Base-by-base conservation (phyloP, 306 rosid species). In the Quercus engelmannii region DNA sequence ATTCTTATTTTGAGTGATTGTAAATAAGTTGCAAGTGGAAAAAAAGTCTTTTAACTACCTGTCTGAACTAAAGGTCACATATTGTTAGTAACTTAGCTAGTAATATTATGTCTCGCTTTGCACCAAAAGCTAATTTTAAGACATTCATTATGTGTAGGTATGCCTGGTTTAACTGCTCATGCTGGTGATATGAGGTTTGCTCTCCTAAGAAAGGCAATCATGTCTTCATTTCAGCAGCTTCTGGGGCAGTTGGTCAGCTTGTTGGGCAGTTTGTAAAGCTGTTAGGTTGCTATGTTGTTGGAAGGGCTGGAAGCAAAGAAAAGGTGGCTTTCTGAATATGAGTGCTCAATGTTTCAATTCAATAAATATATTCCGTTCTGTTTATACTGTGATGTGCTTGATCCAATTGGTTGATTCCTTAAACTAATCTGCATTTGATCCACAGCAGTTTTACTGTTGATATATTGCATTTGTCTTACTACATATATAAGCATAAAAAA, bases 201-300 rank as follows among this genome's bases (percentile, higher is more conserved):
- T 81, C 79, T 9, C 83, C 88, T 1, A 81, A 81, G 79, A 75
- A 70, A 69, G 88, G 88, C 63, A 83, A 85, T 73, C 20, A 70
- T 0, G 85, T 85, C 43, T 85, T 28, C 11, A 55, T 85, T 30
- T 85, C 85, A 6, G 83, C 88, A 30, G 83, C 83, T 43, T 78
- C 83, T 21, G 85, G 85, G 31, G 88, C 88, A 12, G 88, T 85
- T 69, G 85, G 88, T 54, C 85, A 85, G 18, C 83, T 85, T 17
- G 85, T 85, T 69, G 85, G 85, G 13, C 85, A 81, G 58, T 81
- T 85, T 19, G 85, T 85, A 9, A 85, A 85, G 58, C 28, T 85
- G 69, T 3, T 21, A 46, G 88, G 88, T 70, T 85, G 85, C 64
- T 62, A 85, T 71, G 83, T 85, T 62, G 88, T 75, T 70, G 88